These are phyloP conservation scores for Aspergillus jensenii DNA, from an alignment of 2,329 filamentous ascomycete species.

Conservation along the genomic window DNA sequence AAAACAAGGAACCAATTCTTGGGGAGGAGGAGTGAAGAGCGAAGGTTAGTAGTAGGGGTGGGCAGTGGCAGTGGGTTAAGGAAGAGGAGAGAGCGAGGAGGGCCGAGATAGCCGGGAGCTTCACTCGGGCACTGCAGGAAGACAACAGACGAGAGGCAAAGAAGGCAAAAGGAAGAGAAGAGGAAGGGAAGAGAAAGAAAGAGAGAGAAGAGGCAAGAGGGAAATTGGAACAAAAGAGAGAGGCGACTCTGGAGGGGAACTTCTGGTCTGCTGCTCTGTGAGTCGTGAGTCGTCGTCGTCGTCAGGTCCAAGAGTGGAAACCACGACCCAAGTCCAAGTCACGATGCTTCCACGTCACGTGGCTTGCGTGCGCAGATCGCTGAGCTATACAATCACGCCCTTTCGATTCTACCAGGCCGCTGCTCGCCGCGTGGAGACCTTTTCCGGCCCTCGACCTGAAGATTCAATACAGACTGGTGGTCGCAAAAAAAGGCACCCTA, in stretches of 20 bases:
- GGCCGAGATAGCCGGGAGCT: conserved; percentile 14
- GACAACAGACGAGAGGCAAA: conserved; percentile 7
- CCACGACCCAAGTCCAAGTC: conserved; percentile 19
- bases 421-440: too few relatives aligned
- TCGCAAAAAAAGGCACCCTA: background rate
- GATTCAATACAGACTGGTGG: too few relatives aligned
- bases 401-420: too few relatives aligned
- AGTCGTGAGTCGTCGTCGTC: conserved; percentile 2
- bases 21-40: conserved; percentile 3
- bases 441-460: too few relatives aligned
- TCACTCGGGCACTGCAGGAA: conserved; percentile 5
- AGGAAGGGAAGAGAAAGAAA: background rate
- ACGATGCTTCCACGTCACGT: conserved; percentile 9
- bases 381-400: background rate
- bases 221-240: background rate
- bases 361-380: background rate
- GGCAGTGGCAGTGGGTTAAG: conserved; percentile 9
- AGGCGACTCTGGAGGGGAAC: conserved; percentile 17
- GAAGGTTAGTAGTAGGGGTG: background rate
- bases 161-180: conserved; percentile 9
- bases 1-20: conserved; percentile 20
- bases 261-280: background rate
- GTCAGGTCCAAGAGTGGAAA: conserved; percentile 5
- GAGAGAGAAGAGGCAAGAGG: background rate
- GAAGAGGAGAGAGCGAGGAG: conserved; percentile 2